phyloP scores from a whole-genome alignment of 169 alveolate genomes.

The Plasmodium yoelii region DNA sequence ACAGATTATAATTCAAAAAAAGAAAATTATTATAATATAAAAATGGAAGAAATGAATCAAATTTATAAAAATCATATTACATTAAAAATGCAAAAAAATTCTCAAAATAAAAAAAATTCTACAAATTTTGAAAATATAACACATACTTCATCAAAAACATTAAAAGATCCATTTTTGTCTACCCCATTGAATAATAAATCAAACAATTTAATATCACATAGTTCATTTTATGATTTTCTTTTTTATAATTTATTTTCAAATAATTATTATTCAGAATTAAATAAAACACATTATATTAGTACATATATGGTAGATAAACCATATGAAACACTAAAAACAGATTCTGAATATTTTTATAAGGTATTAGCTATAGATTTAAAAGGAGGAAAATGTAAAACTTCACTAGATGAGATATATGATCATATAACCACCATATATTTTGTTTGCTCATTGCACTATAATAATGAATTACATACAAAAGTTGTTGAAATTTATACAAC shows the following conservation, averaged over 20 bases:
- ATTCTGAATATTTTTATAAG: conserved; percentile 45
- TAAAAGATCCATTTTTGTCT: background rate
- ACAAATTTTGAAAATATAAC: background rate
- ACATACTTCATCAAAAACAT: background rate
- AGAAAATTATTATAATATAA: conserved; percentile 27
- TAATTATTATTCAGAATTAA: conserved; percentile 9
- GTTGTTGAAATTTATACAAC: conserved; percentile 51
- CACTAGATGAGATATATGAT: conserved; percentile 52
- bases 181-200: background rate
- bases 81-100: background rate
- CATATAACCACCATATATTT: conserved; percentile 65
- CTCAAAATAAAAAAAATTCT: background rate
- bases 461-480: conserved; percentile 51
- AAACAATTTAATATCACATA: background rate
- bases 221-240: background rate
- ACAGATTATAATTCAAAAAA: conserved; percentile 22
- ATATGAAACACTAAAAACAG: conserved; percentile 51
- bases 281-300: conserved; percentile 53
- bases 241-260: too few species aligned
- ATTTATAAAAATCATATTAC: background rate
- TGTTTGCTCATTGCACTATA: conserved; percentile 64
- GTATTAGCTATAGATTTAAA: conserved; percentile 68
- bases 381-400: conserved; percentile 68
- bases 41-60: background rate
- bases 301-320: conserved; percentile 69